A percentile compares a stretch with the other conserved stretches of the same genome.
These are phyloP conservation scores for Trypanosoma cruzi DNA, from an alignment of 208 protist species.

Conservation along the genomic window DNA sequence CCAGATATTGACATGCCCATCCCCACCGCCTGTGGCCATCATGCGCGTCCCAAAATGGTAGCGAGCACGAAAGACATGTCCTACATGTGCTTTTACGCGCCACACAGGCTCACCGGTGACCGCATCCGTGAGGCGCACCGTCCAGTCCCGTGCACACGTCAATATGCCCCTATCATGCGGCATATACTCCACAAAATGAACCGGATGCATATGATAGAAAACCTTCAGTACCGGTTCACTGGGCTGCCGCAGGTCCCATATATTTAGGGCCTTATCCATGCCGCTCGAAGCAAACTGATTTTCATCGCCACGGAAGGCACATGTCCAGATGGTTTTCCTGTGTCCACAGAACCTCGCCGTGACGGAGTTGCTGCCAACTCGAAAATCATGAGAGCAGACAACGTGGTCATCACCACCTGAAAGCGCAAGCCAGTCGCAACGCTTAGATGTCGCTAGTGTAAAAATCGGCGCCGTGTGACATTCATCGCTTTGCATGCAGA, in stretches of 20 bases:
- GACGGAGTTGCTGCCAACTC: slow-evolving; percentile 35
- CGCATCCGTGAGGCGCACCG: slow-evolving; percentile 40
- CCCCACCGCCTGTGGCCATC: slow-evolving; percentile 47
- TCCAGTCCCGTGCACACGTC: slow-evolving; percentile 52
- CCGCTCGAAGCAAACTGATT: slow-evolving; percentile 48
- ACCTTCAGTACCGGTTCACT: slow-evolving; percentile 27
- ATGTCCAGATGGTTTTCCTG: slow-evolving; percentile 63
- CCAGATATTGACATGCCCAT: slow-evolving; percentile 69
- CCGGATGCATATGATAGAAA: slow-evolving; percentile 41
- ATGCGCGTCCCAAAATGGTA: slow-evolving; percentile 37
- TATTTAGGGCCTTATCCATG: slow-evolving; percentile 61
- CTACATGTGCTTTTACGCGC: slow-evolving; percentile 52
- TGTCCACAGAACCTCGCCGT: slow-evolving; percentile 51
- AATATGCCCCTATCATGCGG: slow-evolving; percentile 51
- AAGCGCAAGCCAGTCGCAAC: slow-evolving; percentile 41
- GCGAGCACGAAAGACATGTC: slow-evolving; percentile 58
- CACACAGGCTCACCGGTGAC: slow-evolving; percentile 48
- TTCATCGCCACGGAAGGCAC: slow-evolving; percentile 45
- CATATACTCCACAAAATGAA: slow-evolving; percentile 65
- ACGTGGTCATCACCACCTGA: slow-evolving; percentile 53
- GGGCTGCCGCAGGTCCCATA: slow-evolving; percentile 66
- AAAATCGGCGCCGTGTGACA: slow-evolving; percentile 65
- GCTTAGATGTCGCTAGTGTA: slow-evolving; percentile 39
- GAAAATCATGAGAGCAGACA: slow-evolving; percentile 72
- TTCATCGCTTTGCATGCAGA: slow-evolving; percentile 29